Conservation (phyloP, 2,329 filamentous ascomycete species). For the Colletotrichum chrysophilum region DNA sequence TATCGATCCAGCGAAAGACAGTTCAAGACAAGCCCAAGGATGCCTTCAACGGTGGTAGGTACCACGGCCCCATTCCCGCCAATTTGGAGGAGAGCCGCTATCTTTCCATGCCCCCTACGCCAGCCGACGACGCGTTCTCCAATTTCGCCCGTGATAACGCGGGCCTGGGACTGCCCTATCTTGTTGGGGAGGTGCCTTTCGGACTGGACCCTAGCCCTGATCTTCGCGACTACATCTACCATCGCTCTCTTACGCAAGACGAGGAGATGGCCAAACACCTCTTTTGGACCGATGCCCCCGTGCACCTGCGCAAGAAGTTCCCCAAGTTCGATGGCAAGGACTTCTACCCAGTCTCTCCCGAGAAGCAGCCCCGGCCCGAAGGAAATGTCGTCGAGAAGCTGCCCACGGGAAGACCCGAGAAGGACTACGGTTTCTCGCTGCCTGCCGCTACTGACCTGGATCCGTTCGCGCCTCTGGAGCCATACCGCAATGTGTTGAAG, state of each 20-base stretch:
- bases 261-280: conserved; percentile 63
- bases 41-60: neutral
- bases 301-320: conserved; percentile 54
- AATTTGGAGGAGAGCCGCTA: conserved; percentile 1
- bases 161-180: conserved; percentile 49
- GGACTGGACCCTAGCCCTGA: conserved; percentile 46
- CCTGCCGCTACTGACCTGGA: conserved; percentile 1
- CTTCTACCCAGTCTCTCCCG: conserved; percentile 64
- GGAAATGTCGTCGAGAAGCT: neutral
- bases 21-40: neutral
- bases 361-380: conserved; percentile 35
- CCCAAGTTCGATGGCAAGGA: conserved; percentile 71
- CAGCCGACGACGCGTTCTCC: conserved; percentile 4
- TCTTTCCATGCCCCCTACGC: conserved; percentile 10
- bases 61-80: neutral
- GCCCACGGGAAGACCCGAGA: conserved; percentile 2
- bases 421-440: conserved; percentile 11
- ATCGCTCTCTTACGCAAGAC: conserved; percentile 61
- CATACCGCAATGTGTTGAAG: neutral
- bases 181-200: conserved; percentile 56
- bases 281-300: conserved; percentile 65
- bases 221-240: conserved; percentile 58
- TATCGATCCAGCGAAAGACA: neutral
- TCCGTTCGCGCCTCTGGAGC: conserved; percentile 16
- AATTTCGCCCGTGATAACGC: conserved; percentile 16